Evolutionary conservation across 2,329 filamentous ascomycete genomes (phyloP).

Genomic region (Apiospora saccharicola): DNA sequence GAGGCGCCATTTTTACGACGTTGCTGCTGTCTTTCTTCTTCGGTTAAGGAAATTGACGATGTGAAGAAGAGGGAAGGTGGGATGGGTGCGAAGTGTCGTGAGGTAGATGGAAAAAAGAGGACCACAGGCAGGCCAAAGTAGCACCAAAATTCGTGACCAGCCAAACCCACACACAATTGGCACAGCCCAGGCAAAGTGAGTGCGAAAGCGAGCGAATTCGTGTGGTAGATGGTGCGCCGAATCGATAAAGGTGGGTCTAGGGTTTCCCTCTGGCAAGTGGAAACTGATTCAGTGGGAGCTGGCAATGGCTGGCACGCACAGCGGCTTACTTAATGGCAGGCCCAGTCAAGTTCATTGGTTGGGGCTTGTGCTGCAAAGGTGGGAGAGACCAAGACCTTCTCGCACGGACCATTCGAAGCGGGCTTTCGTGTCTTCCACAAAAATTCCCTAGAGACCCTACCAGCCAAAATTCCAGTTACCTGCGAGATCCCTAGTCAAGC

Average conservation of each 20-base stretch:
- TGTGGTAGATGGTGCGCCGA: slow-evolving; percentile 16
- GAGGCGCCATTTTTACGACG: slow-evolving; percentile 53
- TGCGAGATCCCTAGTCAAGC: slow-evolving; percentile 25
- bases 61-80: slow-evolving; percentile 27
- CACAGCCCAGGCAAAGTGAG: background rate
- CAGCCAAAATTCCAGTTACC: slow-evolving; percentile 26
- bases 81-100: slow-evolving; percentile 19
- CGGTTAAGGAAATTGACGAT: slow-evolving; percentile 40
- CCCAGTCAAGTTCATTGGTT: slow-evolving; percentile 2
- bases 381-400: background rate
- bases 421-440: slow-evolving; percentile 25
- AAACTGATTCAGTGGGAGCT: background rate
- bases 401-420: background rate
- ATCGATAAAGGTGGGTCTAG: slow-evolving; percentile 22
- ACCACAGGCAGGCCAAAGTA: background rate
- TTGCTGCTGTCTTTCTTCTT: slow-evolving; percentile 45
- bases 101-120: slow-evolving; percentile 24
- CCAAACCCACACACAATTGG: slow-evolving; percentile 16
- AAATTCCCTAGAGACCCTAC: slow-evolving; percentile 31
- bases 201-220: background rate
- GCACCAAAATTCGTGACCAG: slow-evolving; percentile 15
- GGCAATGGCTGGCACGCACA: slow-evolving; percentile 14
- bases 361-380: background rate
- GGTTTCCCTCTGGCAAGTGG: slow-evolving; percentile 21
- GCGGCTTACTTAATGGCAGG: slow-evolving; percentile 1